Base-by-base conservation (phyloP, 2,329 filamentous ascomycete genomes). In the Aspergillus novoparasiticus region DNA sequence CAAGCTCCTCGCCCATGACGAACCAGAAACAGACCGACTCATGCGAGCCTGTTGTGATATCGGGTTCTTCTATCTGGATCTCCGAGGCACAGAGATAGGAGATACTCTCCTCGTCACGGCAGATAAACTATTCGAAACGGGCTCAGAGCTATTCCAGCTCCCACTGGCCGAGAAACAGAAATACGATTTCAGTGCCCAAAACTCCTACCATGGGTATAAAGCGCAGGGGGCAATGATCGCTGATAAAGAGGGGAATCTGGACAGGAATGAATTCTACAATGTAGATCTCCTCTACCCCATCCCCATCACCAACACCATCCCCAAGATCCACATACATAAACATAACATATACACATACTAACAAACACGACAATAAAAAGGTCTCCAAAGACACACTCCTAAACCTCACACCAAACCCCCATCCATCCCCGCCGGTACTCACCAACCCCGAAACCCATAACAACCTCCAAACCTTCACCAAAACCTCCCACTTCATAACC, bases 1-100 rank as follows among this genome's bases (percentile, higher is more conserved):
- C 5, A 79, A 78, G 55, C 74, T 83, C 39, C 66, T 79, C 28
- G 68, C 69, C 2, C 69, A 74, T 45, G 76, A 83, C 46, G 14
- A 57, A 5, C 59, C 60, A 4, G 81, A 82, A 69, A 67, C 71
- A 6, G 57, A 72, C 11, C 72, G 74, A 26, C 74, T 83, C 26
- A 78, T 74, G 34, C 61, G 72, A 39, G 77, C 78, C n/a, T 79
- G 76, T n/a, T 74, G 77, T 46, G 79, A 85, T 3, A 75, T 86
- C 0, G 85, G 85, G 1, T 87, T 87, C 75, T 87, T 86, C 75
- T 87, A 87, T 66, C 76, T 87, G 8, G 82, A 86, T 66, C 72
- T 86, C 3, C 73, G 76, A 26, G 71, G 70, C 55, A 71, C 71
- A 1, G 66, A 72, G 2, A 64, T 76, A 21, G 83, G 82, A 6